Evolutionary conservation across 352 stramenopile genomes (phyloP), one percentile per base, ranked within the genome.

Genomic region (Ophiocytium majus): DNA sequence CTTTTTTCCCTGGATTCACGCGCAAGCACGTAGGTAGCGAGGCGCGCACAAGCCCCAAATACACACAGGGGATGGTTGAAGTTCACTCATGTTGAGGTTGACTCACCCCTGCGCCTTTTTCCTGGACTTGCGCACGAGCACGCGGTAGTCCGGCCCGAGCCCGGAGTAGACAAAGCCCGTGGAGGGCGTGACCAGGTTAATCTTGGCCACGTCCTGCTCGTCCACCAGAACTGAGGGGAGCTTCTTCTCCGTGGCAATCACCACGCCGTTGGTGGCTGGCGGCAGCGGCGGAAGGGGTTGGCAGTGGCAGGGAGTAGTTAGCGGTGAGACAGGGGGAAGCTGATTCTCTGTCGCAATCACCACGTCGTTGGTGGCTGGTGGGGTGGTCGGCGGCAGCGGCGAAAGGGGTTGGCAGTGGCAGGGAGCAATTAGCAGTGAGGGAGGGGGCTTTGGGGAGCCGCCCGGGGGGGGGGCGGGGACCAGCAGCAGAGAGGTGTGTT

Each of bases 301-400:
- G 28, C 17, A n/a, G n/a, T n/a, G n/a, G n/a, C n/a, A n/a, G n/a
- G n/a, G n/a, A n/a, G n/a, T n/a, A n/a, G n/a, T n/a, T n/a, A n/a
- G n/a, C n/a, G n/a, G n/a, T n/a, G n/a, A n/a, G n/a, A 97, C 95
- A 32, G 93, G 96, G 14, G 94, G 93, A 33, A 98, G 88, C 88
- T 99, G 99, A 91, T 99, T 99, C 88, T 99, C 96, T 10, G 97
- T 99, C 23, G 95, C 96, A 88, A 99, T 98, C 63, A 99, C 97
- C 0, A 99, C 97, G 76, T 97, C 97, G 89, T 99, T 98, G 85
- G 96, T 98, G 86, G 96, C 97, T 97, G 90, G n/a, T n/a, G n/a
- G n/a, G n/a, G n/a, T n/a, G n/a, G n/a, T n/a, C n/a, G n/a, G 28
- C 10, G 31, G 23, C 34, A 43, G n/a, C 82, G 34, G 75, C 23